Percentiles rank a stretch among this genome's conserved stretches.
These are phyloP conservation scores for Coniochaeta prunicola DNA, from an alignment of 2,329 filamentous ascomycete genomes.

Conservation along the genomic window DNA sequence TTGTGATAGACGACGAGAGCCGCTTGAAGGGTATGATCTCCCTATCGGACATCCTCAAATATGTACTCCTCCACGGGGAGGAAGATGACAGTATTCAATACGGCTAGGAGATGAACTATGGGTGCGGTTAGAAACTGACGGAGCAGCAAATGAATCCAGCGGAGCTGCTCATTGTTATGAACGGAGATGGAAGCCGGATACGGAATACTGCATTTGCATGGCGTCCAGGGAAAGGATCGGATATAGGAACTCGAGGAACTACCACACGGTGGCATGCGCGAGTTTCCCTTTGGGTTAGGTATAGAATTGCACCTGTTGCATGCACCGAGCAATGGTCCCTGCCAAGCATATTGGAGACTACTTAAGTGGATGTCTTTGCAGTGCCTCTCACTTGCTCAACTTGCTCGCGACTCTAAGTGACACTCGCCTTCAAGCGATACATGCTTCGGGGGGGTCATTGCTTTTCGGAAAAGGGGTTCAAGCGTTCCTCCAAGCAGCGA, in stretches of 20 bases:
- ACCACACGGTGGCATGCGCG: constrained; percentile 17
- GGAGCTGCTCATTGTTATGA: neutral
- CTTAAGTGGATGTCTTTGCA: neutral
- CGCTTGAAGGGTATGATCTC: constrained; percentile 84
- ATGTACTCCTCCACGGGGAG: constrained; percentile 78
- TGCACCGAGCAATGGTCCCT: neutral
- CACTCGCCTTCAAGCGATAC: too few relatives aligned
- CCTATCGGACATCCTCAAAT: constrained; percentile 92
- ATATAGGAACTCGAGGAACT: constrained; percentile 14
- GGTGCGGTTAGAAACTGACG: neutral
- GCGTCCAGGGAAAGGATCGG: constrained; percentile 12
- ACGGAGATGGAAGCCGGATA: neutral
- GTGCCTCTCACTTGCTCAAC: neutral
- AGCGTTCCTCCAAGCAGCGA: neutral
- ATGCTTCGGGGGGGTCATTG: too few relatives aligned
- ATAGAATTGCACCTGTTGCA: neutral
- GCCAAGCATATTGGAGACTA: too few relatives aligned
- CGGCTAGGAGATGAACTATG: neutral
- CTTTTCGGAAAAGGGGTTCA: too few relatives aligned
- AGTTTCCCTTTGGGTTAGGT: constrained; percentile 5
- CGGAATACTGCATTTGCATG: constrained; percentile 16
- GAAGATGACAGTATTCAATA: constrained; percentile 36
- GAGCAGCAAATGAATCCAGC: neutral
- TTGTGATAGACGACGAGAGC: constrained; percentile 86
- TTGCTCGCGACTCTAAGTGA: neutral